Base-by-base conservation (phyloP, 192 early-diverging fungal genomes). In the Dissophora globulifera region DNA sequence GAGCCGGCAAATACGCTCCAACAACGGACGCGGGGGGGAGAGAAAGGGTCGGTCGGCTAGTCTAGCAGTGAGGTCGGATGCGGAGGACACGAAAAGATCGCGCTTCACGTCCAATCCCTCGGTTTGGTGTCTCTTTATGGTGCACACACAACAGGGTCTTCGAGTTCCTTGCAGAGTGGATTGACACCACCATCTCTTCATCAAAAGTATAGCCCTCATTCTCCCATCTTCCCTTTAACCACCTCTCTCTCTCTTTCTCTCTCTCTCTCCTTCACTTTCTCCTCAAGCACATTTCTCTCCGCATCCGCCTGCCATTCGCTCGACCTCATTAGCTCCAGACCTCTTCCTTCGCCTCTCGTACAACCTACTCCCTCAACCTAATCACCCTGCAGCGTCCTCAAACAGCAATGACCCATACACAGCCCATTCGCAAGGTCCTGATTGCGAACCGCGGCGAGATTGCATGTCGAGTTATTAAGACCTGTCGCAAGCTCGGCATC, bases 361-460 rank as follows among this genome's bases (percentile, higher is more conserved):
- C n/a, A n/a, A n/a, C n/a, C n/a, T n/a, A n/a, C n/a, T n/a, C n/a
- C n/a, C n/a, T n/a, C n/a, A n/a, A n/a, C n/a, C n/a, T n/a, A n/a
- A n/a, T n/a, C n/a, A n/a, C n/a, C n/a, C n/a, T n/a, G n/a, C n/a
- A n/a, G n/a, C 35, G 19, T 30, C 13, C 10, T 33, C 30, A 0
- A 0, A 20, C 49, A 51, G 47, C 45, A 60, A 69, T 79, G 67
- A 58, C 58, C 20, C 50, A 78, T 1, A n/a, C 52, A 27, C 58
- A 59, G 11, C 72, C 63, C 53, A 86, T 86, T 60, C 69, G 65
- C 38, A 84, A 82, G 50, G 51, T 87, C 27, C 65, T 87, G 13
- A 89, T 92, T 13, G 92, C 92, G 10, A 94, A 94, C 80, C 84
- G 92, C 27, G 92, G 92, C 38, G 92, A 94, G 72, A 94, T 94